phyloP scores from a whole-genome alignment of 108 stramenopile species.

The Nitzschia palea region DNA sequence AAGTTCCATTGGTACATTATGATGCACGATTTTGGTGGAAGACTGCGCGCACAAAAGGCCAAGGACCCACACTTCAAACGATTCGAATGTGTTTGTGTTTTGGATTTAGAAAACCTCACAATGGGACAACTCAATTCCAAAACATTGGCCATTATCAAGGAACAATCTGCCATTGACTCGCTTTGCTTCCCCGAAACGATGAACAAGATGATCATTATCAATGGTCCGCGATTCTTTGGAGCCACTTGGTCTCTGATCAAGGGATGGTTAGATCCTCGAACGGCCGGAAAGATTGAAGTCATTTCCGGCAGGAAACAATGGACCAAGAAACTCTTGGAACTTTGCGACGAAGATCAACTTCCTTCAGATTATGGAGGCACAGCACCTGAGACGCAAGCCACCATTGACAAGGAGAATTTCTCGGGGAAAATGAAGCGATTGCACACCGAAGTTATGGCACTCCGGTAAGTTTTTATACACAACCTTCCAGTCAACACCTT shows the following conservation, averaged over 20 bases:
- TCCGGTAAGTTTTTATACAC: constrained; percentile 71
- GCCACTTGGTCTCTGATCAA: constrained; percentile 83
- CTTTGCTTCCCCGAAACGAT: constrained; percentile 89
- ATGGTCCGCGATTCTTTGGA: constrained; percentile 83
- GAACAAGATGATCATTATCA: constrained; percentile 76
- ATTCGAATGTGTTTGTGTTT: constrained; percentile 72
- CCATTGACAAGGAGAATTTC: constrained; percentile 46
- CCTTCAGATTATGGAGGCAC: constrained; percentile 84
- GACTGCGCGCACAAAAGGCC: constrained; percentile 61
- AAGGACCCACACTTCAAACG: constrained; percentile 64
- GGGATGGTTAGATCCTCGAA: constrained; percentile 84
- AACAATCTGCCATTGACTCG: constrained; percentile 84
- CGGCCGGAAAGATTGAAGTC: constrained; percentile 79
- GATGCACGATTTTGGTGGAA: constrained; percentile 77
- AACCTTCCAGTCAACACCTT: not conserved
- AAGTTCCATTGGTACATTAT: constrained; percentile 85
- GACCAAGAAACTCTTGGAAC: constrained; percentile 67
- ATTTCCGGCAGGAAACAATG: constrained; percentile 58
- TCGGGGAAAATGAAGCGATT: constrained; percentile 58
- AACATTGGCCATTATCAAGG: constrained; percentile 78
- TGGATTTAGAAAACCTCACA: constrained; percentile 73
- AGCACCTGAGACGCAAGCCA: constrained; percentile 51
- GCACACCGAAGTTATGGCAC: constrained; percentile 57
- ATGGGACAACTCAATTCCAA: constrained; percentile 53
- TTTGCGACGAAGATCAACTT: constrained; percentile 67